Evolutionary conservation across 1,284 basidiomycete genomes (phyloP), one percentile per base, ranked within the genome.

Genomic region (Tilletia caries): DNA sequence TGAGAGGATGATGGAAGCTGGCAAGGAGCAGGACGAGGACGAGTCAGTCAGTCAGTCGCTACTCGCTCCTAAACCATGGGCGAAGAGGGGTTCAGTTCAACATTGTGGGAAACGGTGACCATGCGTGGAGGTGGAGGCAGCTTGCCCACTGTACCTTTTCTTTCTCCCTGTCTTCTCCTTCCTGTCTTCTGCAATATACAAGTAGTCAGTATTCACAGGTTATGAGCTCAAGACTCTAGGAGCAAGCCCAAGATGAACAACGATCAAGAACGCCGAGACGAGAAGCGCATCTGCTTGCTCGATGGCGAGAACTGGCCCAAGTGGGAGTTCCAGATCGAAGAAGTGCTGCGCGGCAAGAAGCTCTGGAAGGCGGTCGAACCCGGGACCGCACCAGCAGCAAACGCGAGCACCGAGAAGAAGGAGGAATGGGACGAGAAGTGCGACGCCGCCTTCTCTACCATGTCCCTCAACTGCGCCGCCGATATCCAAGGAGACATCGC

Each of bases 321-420:
- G n/a, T 50, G 20, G n/a, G 48, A 50, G n/a, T n/a, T 50, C 48
- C 48, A n/a, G 48, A 50, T 50, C 20, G 48, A 50, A 27, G 48
- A 50, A n/a, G 48, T 50, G n/a, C 25, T 50, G 48, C 48, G 48
- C 20, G 48, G n/a, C 48, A 50, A 50, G 48, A 50, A 50, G 48
- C 48, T 50, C 20, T 50, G 48, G 48, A 50, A 50, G n/a, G 48
- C 25, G 48, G 48, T 50, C 48, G 48, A 50, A n/a, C 25, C 48
- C 48, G 48, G 48, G 48, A 50, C 48, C 48, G 48, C 48, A 50
- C 48, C 48, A n/a, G 48, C n/a, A 50, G 48, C 48, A 50, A n/a
- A 50, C 48, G 48, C 3, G 20, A 50, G 48, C n/a, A 12, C 6
- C 8, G 10, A 50, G 48, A 27, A 23, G n/a, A 50, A 50, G 25